Evolutionary conservation across 257 asterid species (phyloP).

Genomic region (Ehretia macrophylla): DNA sequence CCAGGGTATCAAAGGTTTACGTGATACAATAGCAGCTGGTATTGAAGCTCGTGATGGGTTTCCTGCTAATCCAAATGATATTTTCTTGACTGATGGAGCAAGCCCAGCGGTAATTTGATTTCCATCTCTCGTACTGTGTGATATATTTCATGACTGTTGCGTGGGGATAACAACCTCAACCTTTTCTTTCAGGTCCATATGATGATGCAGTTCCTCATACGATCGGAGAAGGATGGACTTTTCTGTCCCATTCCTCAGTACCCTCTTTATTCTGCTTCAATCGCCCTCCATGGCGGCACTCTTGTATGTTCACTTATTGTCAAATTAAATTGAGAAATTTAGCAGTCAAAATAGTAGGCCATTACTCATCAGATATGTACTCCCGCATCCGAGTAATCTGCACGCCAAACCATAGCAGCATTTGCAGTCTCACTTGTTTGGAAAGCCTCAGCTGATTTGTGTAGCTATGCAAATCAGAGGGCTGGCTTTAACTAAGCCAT

Average conservation of each 20-base stretch:
- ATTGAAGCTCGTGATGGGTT: conserved; percentile 97
- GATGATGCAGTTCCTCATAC: conserved; percentile 95
- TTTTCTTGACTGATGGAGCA: conserved; percentile 98
- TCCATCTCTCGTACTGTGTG: not conserved
- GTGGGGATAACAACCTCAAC: not conserved
- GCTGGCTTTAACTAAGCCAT: too few relatives aligned
- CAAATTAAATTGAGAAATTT: not conserved
- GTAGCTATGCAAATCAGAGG: too few relatives aligned
- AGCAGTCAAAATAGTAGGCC: not conserved
- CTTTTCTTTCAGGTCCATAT: conserved; percentile 71
- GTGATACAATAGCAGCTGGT: conserved; percentile 94
- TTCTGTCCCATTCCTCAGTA: conserved; percentile 98
- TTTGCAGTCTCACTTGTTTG: too few relatives aligned
- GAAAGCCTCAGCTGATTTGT: too few relatives aligned
- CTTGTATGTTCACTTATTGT: conserved; percentile 47
- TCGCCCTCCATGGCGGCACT: conserved; percentile 95
- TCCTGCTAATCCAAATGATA: conserved; percentile 85
- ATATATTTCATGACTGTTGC: not conserved
- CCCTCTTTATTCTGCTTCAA: conserved; percentile 81
- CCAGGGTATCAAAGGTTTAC: conserved; percentile 92
- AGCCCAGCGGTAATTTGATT: conserved; percentile 79
- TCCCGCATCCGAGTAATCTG: too few relatives aligned
- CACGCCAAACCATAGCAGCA: too few relatives aligned
- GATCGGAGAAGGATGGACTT: conserved; percentile 84
- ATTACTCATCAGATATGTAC: too few relatives aligned